phyloP scores from a whole-genome alignment of 257 asterid species.

The Forsythia viridissima region DNA sequence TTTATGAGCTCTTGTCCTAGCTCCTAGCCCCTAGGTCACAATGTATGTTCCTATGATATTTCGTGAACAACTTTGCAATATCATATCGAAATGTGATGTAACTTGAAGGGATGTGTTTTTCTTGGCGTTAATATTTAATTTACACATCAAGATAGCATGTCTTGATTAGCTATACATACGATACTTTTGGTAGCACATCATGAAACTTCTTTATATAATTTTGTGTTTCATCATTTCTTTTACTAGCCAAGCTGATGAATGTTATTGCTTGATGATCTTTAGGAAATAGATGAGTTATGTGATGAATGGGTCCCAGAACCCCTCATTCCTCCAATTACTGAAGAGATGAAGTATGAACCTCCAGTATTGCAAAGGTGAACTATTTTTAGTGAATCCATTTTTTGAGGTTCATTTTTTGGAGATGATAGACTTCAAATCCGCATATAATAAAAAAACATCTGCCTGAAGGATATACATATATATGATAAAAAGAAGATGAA shows the following conservation, averaged over 20 bases:
- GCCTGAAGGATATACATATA: not conserved
- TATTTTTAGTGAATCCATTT: not conserved
- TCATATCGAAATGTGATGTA: not conserved
- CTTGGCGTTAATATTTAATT: not conserved
- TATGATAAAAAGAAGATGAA: not conserved
- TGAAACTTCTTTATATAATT: not conserved
- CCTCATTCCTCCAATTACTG: slow-evolving; percentile 68
- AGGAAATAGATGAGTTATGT: slow-evolving; percentile 97
- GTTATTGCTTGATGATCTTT: slow-evolving; percentile 31
- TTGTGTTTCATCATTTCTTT: slow-evolving; percentile 12
- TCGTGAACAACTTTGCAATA: not conserved
- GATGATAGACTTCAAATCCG: not conserved
- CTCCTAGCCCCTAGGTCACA: not conserved
- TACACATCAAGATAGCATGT: not conserved
- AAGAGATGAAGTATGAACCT: slow-evolving; percentile 74
- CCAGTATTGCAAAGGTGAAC: slow-evolving; percentile 83
- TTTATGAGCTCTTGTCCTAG: not conserved
- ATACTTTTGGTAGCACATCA: slow-evolving; percentile 1
- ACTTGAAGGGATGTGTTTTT: not conserved
- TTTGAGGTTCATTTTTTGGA: slow-evolving; percentile 9
- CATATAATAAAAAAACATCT: slow-evolving; percentile 1
- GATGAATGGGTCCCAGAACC: slow-evolving; percentile 96
- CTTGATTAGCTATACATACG: not conserved
- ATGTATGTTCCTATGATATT: not conserved
- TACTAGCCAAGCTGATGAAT: slow-evolving; percentile 19